Conservation (phyloP, 306 rosid species). For the Quercus rubra region DNA sequence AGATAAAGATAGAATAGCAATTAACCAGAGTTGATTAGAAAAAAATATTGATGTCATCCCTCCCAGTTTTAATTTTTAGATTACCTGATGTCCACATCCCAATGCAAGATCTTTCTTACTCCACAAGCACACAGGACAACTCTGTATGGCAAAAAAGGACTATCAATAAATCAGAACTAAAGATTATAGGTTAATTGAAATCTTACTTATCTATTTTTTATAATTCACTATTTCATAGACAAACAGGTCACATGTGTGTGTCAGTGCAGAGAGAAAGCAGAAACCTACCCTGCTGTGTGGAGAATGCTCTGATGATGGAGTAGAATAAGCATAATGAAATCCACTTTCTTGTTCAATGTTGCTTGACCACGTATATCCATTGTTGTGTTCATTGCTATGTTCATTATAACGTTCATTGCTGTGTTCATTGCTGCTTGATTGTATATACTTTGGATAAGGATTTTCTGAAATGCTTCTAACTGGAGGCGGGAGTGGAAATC, state of each 20-base stretch:
- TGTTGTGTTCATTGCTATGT: neutral
- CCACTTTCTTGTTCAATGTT: neutral
- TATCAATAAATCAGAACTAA: neutral
- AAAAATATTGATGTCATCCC: neutral
- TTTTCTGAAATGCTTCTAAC: neutral
- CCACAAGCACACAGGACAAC: conserved; percentile 4
- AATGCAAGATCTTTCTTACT: neutral
- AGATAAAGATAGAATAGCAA: neutral
- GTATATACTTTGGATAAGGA: neutral
- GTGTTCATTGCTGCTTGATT: neutral
- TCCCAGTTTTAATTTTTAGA: neutral
- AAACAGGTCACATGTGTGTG: neutral
- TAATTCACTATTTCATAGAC: neutral
- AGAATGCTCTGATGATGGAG: neutral
- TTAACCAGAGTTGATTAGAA: neutral
- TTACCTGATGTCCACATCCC: conserved; percentile 11
- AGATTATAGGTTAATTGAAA: neutral
- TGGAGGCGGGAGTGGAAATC: conserved; percentile 9
- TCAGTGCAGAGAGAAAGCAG: neutral
- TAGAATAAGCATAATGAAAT: neutral
- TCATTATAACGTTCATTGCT: neutral
- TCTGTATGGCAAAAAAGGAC: neutral
- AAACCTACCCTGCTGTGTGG: neutral
- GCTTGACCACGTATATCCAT: neutral
- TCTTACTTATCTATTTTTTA: neutral